These are phyloP conservation scores for Torulaspora microellipsoides DNA, from an alignment of 805 yeast genomes.

Conservation along the genomic window DNA sequence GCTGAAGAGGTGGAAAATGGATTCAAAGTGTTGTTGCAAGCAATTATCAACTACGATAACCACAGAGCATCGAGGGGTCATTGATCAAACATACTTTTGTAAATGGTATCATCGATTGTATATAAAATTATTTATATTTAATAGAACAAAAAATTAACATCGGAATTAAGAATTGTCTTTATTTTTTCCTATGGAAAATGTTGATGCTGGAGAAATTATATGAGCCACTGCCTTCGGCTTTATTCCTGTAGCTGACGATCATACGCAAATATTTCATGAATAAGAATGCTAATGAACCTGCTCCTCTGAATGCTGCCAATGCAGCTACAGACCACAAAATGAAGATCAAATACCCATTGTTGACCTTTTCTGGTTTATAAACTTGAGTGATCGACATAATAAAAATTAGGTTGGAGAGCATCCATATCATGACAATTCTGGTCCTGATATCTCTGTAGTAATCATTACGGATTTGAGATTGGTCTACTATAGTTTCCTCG, in stretches of 20 bases:
- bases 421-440: constrained; percentile 93
- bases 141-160: background rate
- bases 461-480: constrained; percentile 52
- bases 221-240: constrained; percentile 36
- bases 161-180: background rate
- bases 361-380: constrained; percentile 58
- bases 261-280: constrained; percentile 38
- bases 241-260: constrained; percentile 38
- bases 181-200: constrained; percentile 15
- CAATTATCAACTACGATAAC: constrained; percentile 41
- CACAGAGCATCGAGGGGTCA: constrained; percentile 20
- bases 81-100: background rate
- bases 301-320: constrained; percentile 73
- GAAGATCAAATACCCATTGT: constrained; percentile 74
- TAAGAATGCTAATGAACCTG: constrained; percentile 74
- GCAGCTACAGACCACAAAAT: constrained; percentile 92
- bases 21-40: constrained; percentile 49
- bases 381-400: constrained; percentile 87
- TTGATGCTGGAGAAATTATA: constrained; percentile 16
- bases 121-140: constrained; percentile 2
- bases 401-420: constrained; percentile 72
- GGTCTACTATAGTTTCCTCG: constrained; percentile 27
- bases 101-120: background rate
- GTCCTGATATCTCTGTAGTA: constrained; percentile 94
- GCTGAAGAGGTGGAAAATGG: constrained; percentile 65